Percentiles rank a stretch among this genome's conserved stretches.
Conservation (phyloP, 129 eudicot genomes). For the Tagetes patula region DNA sequence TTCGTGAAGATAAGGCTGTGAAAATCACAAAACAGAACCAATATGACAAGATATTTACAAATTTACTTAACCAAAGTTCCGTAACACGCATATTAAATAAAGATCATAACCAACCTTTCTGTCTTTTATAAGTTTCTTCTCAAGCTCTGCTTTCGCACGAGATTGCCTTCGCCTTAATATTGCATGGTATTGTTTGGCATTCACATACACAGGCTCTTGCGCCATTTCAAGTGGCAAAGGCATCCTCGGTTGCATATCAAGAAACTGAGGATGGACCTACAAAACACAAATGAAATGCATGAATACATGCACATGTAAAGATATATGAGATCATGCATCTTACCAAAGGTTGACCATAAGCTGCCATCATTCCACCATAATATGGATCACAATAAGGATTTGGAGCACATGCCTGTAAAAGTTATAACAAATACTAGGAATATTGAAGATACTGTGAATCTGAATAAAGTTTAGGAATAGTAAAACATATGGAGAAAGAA, state of each 20-base stretch:
- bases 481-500: slow-evolving; percentile 3
- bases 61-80: background rate
- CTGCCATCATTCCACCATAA: slow-evolving; percentile 80
- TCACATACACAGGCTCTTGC: slow-evolving; percentile 64
- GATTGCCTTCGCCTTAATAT: slow-evolving; percentile 57
- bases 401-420: slow-evolving; percentile 73
- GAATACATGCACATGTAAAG: background rate
- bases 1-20: slow-evolving; percentile 94
- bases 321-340: slow-evolving; percentile 22
- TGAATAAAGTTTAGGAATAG: background rate
- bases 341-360: slow-evolving; percentile 85
- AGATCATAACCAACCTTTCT: slow-evolving; percentile 48
- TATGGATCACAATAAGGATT: slow-evolving; percentile 66
- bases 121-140: slow-evolving; percentile 70
- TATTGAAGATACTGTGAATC: slow-evolving; percentile 4
- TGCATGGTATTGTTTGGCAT: slow-evolving; percentile 66
- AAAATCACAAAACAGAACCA: background rate
- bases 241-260: slow-evolving; percentile 42
- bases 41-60: slow-evolving; percentile 8
- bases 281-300: slow-evolving; percentile 12
- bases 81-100: background rate
- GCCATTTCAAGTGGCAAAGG: slow-evolving; percentile 53
- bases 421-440: background rate
- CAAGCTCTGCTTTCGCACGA: slow-evolving; percentile 66
- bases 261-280: slow-evolving; percentile 69